Evolutionary conservation across 2,329 filamentous ascomycete genomes (phyloP), one percentile per base, ranked within the genome.

Genomic region (Cyphellophora attinorum): DNA sequence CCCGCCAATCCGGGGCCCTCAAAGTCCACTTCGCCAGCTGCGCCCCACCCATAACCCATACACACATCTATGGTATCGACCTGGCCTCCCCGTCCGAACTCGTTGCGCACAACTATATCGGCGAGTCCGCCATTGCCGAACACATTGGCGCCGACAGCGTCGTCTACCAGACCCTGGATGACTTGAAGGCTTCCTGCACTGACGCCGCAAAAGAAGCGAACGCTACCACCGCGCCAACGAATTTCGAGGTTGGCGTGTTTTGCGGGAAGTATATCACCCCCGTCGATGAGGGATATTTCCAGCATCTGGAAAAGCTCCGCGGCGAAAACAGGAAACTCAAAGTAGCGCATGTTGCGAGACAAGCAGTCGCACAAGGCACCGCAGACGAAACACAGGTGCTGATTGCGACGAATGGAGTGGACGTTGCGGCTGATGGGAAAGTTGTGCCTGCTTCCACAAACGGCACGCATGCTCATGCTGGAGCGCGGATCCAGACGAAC

Each of bases 181-280:
- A 93, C 50, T 67, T 96, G n/a, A 79, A 81, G 52, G 75, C 70
- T 18, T 77, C 86, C 1, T 95, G 88, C 52, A 71, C 77, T 2
- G 78, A 85, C 46, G 72, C 84, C 3, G 78, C 76, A 4, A 49
- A 50, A 19, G 58, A 41, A 70, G 76, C 33, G 62, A 71, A 36
- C 60, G 72, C 41, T 62, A 65, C 19, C 55, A 73, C 49, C 67
- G 67, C 6, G 65, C 62, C 61, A 4, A 48, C 72, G 44, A 67
- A 79, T 36, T 95, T 95, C 47, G 89, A 96, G 55, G 78, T 93
- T 2, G 88, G 89, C 35, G 88, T 95, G 6, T 95, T 96, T 64
- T 85, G 79, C 52, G 89, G 89, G 29, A 76, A 78, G 44, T 95
- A 95, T 58, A 70, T 84, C 41, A 95, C 89, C 0, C 76, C 76